Conservation (phyloP, 345 rosid genomes). For the Firmiana major region DNA sequence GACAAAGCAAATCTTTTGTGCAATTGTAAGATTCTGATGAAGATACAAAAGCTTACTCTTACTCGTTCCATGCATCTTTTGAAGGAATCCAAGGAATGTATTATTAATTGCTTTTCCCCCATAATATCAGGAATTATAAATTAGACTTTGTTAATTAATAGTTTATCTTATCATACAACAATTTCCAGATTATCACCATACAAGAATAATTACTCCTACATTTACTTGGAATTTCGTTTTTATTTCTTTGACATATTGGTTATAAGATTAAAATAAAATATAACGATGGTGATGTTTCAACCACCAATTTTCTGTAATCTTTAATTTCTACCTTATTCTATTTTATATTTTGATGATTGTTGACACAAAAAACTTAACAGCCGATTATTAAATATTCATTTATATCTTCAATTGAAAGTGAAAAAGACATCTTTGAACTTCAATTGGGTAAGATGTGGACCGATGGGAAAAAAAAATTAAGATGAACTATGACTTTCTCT, state of each 20-base stretch:
- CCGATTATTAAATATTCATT: conserved; percentile 6
- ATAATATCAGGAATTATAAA: not conserved
- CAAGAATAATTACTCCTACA: not conserved
- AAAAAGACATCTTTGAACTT: not conserved
- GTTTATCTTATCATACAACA: not conserved
- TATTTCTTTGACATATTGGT: not conserved
- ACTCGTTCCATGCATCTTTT: not conserved
- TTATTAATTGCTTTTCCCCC: not conserved
- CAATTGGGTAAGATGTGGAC: not conserved
- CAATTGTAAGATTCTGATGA: not conserved
- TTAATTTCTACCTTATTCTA: not conserved
- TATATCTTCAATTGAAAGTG: not conserved
- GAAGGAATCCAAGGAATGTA: not conserved
- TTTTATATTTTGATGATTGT: not conserved
- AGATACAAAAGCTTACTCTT: not conserved
- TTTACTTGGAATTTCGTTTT: not conserved
- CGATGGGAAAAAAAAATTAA: too few relatives aligned
- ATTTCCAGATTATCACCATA: not conserved
- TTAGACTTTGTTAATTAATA: not conserved
- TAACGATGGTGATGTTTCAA: conserved; percentile 18
- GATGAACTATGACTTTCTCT: too few relatives aligned
- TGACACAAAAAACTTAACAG: not conserved
- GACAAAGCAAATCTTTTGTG: too few relatives aligned
- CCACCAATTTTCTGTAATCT: not conserved
- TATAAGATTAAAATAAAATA: not conserved